Evolutionary conservation across 768 basidiomycete genomes (phyloP).

Genomic region (Scleroderma bovista): DNA sequence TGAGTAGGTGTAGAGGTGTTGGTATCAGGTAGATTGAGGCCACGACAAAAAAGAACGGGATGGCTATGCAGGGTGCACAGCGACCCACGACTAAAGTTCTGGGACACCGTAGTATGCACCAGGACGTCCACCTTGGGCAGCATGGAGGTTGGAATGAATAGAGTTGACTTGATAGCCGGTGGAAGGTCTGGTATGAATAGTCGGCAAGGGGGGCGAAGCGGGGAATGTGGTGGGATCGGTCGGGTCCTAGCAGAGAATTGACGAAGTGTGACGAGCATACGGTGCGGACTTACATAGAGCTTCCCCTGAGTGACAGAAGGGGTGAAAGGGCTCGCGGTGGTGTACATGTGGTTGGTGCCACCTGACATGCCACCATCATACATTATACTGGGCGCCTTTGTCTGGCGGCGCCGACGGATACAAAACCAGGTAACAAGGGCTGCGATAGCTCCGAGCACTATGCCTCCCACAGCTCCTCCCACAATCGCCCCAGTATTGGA

Average conservation of each 20-base stretch:
- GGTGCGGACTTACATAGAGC: slow-evolving; percentile 26
- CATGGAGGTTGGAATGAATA: slow-evolving; percentile 6
- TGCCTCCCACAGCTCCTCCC: no score
- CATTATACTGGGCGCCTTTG: no score
- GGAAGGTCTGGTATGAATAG: slow-evolving; percentile 4
- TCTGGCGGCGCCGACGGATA: slow-evolving; percentile 17
- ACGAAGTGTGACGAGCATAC: no score
- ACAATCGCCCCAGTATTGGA: slow-evolving; percentile 32
- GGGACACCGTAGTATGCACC: slow-evolving; percentile 20
- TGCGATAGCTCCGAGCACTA: slow-evolving; percentile 36
- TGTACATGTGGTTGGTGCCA: no score
- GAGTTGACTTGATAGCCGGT: slow-evolving; percentile 4
- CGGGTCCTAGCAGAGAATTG: no score
- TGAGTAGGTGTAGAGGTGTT: not conserved
- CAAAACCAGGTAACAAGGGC: no score
- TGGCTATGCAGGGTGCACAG: not conserved
- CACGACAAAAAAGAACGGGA: not conserved
- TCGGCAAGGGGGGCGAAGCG: slow-evolving; percentile 11
- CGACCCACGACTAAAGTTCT: slow-evolving; percentile 16
- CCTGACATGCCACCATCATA: no score
- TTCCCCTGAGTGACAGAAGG: slow-evolving; percentile 12
- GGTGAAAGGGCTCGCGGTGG: slow-evolving; percentile 7
- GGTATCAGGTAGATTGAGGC: not conserved
- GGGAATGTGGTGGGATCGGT: slow-evolving; percentile 30
- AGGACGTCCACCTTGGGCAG: slow-evolving; percentile 7